Base-by-base conservation (phyloP, 768 basidiomycete species). In the Serendipita sp. region DNA sequence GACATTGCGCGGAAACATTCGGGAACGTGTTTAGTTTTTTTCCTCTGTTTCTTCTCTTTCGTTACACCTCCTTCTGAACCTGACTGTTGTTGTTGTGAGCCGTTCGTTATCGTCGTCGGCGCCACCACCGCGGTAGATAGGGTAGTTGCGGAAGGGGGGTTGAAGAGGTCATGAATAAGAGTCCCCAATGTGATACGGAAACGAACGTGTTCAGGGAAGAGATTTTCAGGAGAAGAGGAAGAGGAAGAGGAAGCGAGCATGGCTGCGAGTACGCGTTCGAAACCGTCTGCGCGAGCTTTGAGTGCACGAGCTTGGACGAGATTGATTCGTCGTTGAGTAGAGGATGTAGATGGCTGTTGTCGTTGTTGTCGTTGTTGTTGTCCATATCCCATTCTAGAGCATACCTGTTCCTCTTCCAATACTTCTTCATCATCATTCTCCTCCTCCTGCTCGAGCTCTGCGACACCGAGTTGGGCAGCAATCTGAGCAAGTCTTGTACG, bases 401-500 rank as follows among this genome's bases (percentile, higher is more conserved):
- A 75, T 2, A 76, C 74, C 65, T 88, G 85, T 68, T 4, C 38
- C 13, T 4, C 13, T 41, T 41, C 38, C 65, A 88, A 85, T 68
- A 13, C 38, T 41, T 4, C 13, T 41, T 41, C 38, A 13, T 13
- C 7, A 4, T 41, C 38, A 4, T 41, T 4, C 38, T 41, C 38
- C 38, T 41, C 7, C 13, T 83, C 89, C 65, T 83, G 84, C 69
- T 91, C 88, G 45, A 86, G 85, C 10, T 86, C 79, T 67, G 80
- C 62, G 51, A 70, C 35, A 78, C 44, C 87, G 79, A 92, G 80
- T 73, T 91, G 89, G 63, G 88, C 88, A 35, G 89, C 81, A 3
- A 86, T 89, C 73, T 92, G 90, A 5, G 85, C 84, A 68, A 89
- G 88, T 65, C 90, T 81, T 13, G 89, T 89, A 67, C 85, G 78